Evolutionary conservation across 495 filamentous ascomycete species (phyloP).

Genomic region (Astrocystis sublimbata): DNA sequence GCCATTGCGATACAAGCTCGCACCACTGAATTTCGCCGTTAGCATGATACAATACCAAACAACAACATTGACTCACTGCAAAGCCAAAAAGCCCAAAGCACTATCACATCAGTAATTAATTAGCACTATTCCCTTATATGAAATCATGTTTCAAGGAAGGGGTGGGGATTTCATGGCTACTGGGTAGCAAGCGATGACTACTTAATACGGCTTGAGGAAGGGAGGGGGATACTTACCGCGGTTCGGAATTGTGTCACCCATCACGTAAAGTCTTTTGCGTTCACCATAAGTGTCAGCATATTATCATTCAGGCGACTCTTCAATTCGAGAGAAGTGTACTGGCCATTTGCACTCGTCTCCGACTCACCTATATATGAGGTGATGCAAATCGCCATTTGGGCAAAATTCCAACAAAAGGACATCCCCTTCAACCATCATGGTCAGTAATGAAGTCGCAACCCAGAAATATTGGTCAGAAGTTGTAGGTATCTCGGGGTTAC

Average conservation of each 20-base stretch:
- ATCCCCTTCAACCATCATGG: no score
- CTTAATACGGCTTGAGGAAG: no score
- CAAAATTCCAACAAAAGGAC: conserved; percentile 21
- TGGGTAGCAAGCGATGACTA: no score
- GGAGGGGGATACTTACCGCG: conserved; percentile 12
- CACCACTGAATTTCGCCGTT: conserved; percentile 19
- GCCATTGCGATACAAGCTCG: conserved; percentile 21
- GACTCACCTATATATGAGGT: conserved; percentile 13
- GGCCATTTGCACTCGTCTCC: not conserved
- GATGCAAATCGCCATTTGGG: conserved; percentile 16
- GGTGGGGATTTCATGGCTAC: conserved; percentile 11
- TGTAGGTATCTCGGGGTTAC: no score
- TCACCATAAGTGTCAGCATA: not conserved
- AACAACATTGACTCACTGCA: conserved; percentile 20
- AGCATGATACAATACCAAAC: not conserved
- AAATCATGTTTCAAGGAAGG: not conserved
- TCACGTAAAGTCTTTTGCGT: not conserved
- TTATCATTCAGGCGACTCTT: no score
- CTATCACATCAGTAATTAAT: not conserved
- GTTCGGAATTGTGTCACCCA: conserved; percentile 1
- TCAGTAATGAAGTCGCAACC: no score
- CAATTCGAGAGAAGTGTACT: no score
- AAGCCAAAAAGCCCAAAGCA: conserved; percentile 27
- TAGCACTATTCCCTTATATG: not conserved
- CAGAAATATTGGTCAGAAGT: no score